Evolutionary conservation across 352 stramenopile species (phyloP), one percentile per base, ranked within the genome.

Genomic region (Globisporangium cystogenes): DNA sequence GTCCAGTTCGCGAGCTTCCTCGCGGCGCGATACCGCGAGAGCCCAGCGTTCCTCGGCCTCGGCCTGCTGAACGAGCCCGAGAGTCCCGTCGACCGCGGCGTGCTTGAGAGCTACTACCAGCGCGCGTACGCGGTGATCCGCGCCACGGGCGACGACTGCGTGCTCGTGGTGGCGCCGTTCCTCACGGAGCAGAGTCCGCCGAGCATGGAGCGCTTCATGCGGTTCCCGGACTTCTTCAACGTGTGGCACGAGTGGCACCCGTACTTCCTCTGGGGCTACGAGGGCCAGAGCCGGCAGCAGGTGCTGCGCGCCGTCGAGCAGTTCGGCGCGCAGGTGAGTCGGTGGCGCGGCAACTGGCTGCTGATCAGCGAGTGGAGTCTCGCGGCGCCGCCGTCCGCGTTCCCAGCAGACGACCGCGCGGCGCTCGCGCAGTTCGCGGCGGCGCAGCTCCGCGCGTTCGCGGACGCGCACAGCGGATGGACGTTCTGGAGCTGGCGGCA

Each of bases 401-500:
- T 93, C 49, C 65, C 70, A 1, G 49, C 57, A 35, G 65, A 79
- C 10, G 71, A 91, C 55, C 68, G 65, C 37, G 10, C 60, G 18
- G 51, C 67, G 33, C 53, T 89, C 46, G 58, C 74, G 49, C 60
- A 68, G 21, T 86, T 91, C 24, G 84, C 74, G 1, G 56, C 69
- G 20, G 73, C 76, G 0, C 79, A 90, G 57, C 64, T 90, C 6
- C 51, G 77, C 23, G 72, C 71, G 0, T 87, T 91, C 40, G 59
- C 58, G 27, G 58, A 74, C 7, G 82, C 82, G 18, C 77, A 90
- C 48, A 71, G 75, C 3, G 83, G 83, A n/a, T 95, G 81, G 82
- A 81, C 84, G 26, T 95, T 95, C 67, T 95, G 84, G 84, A 87
- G 68, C 35, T 95, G 84, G 84, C 73, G 75, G 29, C 82, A 93